Conservation (phyloP, 768 basidiomycete species). For the Collybia sordida region DNA sequence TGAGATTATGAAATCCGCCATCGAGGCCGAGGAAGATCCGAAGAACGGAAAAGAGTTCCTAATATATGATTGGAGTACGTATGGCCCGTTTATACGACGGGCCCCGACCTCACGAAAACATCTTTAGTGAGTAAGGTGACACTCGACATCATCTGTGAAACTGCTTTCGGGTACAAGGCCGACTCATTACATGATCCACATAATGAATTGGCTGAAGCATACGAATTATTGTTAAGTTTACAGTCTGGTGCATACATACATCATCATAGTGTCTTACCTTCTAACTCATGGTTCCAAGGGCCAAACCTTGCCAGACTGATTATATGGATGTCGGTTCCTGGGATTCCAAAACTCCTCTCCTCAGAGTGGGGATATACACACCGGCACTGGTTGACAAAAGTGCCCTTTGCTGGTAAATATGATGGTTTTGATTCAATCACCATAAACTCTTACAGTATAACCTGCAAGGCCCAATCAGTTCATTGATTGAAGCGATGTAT, state of each 20-base stretch:
- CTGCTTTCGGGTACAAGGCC: conserved; percentile 47
- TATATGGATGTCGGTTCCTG: conserved; percentile 34
- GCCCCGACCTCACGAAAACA: neutral
- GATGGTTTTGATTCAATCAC: neutral
- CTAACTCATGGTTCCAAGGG: conserved; percentile 8
- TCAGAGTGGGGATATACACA: conserved; percentile 37
- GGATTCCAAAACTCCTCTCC: conserved; percentile 24
- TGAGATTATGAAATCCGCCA: conserved; percentile 31
- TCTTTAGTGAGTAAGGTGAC: conserved; percentile 48
- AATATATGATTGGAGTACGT: conserved; percentile 50
- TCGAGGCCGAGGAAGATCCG: conserved; percentile 21
- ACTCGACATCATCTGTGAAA: conserved; percentile 51
- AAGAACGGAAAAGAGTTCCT: conserved; percentile 27
- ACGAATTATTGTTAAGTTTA: conserved; percentile 38
- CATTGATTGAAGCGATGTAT: conserved; percentile 38
- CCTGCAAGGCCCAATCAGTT: conserved; percentile 16
- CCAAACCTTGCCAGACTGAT: conserved; percentile 36
- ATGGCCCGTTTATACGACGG: neutral
- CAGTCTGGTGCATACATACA: conserved; percentile 31
- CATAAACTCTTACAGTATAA: neutral
- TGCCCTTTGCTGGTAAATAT: conserved; percentile 19
- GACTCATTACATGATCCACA: conserved; percentile 45
- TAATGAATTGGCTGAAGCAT: conserved; percentile 48
- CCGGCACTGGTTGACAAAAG: conserved; percentile 27
- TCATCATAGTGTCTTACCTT: neutral